These are phyloP conservation scores for Sonneratia caseolaris DNA, from an alignment of 345 rosid species.

Conservation along the genomic window DNA sequence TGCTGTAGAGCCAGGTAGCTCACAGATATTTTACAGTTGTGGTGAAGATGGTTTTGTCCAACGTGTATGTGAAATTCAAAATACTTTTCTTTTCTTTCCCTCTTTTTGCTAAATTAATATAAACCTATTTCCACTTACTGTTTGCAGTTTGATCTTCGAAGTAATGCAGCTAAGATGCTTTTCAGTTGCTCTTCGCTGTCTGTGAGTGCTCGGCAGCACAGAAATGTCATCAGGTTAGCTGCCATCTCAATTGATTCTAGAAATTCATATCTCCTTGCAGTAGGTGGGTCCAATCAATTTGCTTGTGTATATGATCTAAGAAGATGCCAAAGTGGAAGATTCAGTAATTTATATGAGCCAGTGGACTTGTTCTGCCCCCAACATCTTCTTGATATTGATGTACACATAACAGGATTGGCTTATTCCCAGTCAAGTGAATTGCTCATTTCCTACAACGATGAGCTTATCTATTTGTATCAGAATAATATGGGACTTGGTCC, in stretches of 20 bases:
- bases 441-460: constrained; percentile 71
- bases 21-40: constrained; percentile 66
- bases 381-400: constrained; percentile 52
- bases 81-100: background rate
- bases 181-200: constrained; percentile 42
- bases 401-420: constrained; percentile 80
- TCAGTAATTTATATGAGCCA: constrained; percentile 46
- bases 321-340: constrained; percentile 43
- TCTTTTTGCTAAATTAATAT: constrained; percentile 5
- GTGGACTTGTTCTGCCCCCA: constrained; percentile 60
- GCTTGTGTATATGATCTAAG: constrained; percentile 80
- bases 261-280: constrained; percentile 61
- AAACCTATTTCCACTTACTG: constrained; percentile 14
- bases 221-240: constrained; percentile 34
- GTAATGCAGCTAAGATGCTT: constrained; percentile 49
- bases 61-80: constrained; percentile 45
- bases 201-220: constrained; percentile 22
- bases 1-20: constrained; percentile 83
- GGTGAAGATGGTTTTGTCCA: constrained; percentile 93
- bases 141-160: constrained; percentile 80
- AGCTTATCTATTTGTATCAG: constrained; percentile 63
- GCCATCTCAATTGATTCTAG: constrained; percentile 75
- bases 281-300: constrained; percentile 69
- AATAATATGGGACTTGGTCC: constrained; percentile 72
- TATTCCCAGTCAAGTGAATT: constrained; percentile 87